Conservation (phyloP, 164 flowering plant genomes). For the Taxillus chinensis region DNA sequence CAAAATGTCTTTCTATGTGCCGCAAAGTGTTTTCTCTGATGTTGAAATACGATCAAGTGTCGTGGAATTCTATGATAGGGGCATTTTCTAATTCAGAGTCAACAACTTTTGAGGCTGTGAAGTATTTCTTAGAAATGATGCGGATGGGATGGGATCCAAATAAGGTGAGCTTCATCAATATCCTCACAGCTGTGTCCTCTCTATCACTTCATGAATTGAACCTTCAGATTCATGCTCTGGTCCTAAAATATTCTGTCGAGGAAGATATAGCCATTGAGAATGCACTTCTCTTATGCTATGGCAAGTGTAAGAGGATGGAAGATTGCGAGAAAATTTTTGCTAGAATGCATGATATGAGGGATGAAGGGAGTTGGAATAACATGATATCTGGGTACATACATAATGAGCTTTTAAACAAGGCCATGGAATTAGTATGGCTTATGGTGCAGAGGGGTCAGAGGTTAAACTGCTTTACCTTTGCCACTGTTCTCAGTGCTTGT, state of each 20-base stretch:
- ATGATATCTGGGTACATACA: slow-evolving; percentile 84
- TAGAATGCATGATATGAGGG: slow-evolving; percentile 57
- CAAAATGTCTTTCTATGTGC: slow-evolving; percentile 39
- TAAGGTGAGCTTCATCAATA: slow-evolving; percentile 60
- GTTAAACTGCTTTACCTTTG: slow-evolving; percentile 66
- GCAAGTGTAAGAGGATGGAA: slow-evolving; percentile 58
- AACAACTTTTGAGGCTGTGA: slow-evolving; percentile 30
- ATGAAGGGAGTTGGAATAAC: slow-evolving; percentile 80
- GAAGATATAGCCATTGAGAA: slow-evolving; percentile 50
- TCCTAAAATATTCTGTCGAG: slow-evolving; percentile 30
- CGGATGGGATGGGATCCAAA: slow-evolving; percentile 51
- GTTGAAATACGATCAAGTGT: slow-evolving; percentile 56
- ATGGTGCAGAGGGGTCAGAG: slow-evolving; percentile 66
- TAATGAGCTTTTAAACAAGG: slow-evolving; percentile 53
- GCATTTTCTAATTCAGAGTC: slow-evolving; percentile 49
- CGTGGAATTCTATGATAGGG: slow-evolving; percentile 83
- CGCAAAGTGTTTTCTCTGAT: slow-evolving; percentile 51
- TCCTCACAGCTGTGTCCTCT: slow-evolving; percentile 57
- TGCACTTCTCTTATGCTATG: slow-evolving; percentile 71
- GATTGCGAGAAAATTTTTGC: slow-evolving; percentile 58
- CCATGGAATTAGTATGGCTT: slow-evolving; percentile 67
- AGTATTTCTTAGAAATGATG: slow-evolving; percentile 51
- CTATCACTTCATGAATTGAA: slow-evolving; percentile 35
- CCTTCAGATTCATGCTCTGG: slow-evolving; percentile 61
- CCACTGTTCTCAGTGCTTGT: slow-evolving; percentile 91